Base-by-base conservation (phyloP, 2,329 filamentous ascomycete species). In the Aspergillus tanneri region DNA sequence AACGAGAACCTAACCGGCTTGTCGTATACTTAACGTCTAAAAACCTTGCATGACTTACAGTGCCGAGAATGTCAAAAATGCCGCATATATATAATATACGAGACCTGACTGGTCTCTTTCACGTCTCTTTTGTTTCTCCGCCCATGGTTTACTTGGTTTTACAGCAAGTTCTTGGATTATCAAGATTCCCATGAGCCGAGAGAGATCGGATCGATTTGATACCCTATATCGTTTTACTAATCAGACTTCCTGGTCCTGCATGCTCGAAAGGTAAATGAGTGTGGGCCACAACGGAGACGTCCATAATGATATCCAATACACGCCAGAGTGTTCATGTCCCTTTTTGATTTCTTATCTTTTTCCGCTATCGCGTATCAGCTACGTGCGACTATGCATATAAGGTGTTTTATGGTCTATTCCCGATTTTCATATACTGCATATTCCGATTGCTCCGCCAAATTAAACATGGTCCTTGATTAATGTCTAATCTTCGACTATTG, bases 181-280 rank as follows among this genome's bases (percentile, higher is more conserved):
- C 28, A 43, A 42, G 52, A 47, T 54, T 53, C 50, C 43, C 34
- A 54, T 45, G 47, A 54, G 40, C 43, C 48, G 49, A 56, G 49
- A 46, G 51, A 57, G 53, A 53, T 51, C 40, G 41, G 41, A 43
- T 43, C 41, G 34, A 25, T 35, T 64, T 64, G 63, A 67, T 67
- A 67, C 63, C 64, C 63, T 61, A 55, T 48, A 51, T 41, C 47
- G 25, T 56, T 51, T 50, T 53, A 50, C 44, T 55, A 47, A 52
- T 54, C 49, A 25, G 43, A 19, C 44, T 53, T 50, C 40, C 18
- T 12, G 23, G 4, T 34, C 28, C 25, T 43, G 41, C 41, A 43
- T 43, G 41, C 30, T 22, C 14, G 28, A 30, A 24, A 35, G 41
- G 30, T 11, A 19, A n/a, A 43, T 25, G 41, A 43, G 25, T 24